Base-by-base conservation (phyloP, 345 rosid genomes). In the Limnanthes douglasii region DNA sequence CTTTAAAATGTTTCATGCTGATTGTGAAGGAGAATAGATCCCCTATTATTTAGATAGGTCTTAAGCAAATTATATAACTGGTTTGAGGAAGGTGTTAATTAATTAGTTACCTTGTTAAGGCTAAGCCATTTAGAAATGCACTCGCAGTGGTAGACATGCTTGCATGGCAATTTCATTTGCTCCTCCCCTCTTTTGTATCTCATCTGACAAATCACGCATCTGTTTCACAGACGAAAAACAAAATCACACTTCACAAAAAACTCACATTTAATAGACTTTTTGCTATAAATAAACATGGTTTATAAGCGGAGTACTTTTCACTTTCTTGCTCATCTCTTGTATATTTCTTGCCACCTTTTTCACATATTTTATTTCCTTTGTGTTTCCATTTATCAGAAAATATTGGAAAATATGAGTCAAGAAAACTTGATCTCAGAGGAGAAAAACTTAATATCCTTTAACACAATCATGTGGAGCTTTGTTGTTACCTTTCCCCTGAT, bases 41-140 rank as follows among this genome's bases (percentile, higher is more conserved):
- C n/a, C n/a, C n/a, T n/a, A n/a, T n/a, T n/a, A n/a, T n/a, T n/a
- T n/a, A n/a, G n/a, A n/a, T n/a, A n/a, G n/a, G n/a, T n/a, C n/a
- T n/a, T n/a, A n/a, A n/a, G n/a, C n/a, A n/a, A n/a, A n/a, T n/a
- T n/a, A n/a, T n/a, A n/a, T n/a, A n/a, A n/a, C n/a, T n/a, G 43
- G 7, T 34, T 26, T 8, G 21, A 11, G 32, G 20, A 39, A 14
- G 32, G 19, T 29, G 39, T 43, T 14, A 16, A 38, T 60, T 39
- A n/a, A n/a, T n/a, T n/a, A n/a, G n/a, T n/a, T 20, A 67, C 88
- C 82, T 72, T 72, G 65, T 67, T 77, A 52, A 77, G 72, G 47
- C 69, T 52, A 22, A 69, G 78, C 82, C 88, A 77, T 50, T 69
- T 72, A 33, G 47, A 41, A 54, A 72, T 73, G 66, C 82, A 77